phyloP scores from a whole-genome alignment of 495 filamentous ascomycete species.

The Talaromyces wortmannii region DNA sequence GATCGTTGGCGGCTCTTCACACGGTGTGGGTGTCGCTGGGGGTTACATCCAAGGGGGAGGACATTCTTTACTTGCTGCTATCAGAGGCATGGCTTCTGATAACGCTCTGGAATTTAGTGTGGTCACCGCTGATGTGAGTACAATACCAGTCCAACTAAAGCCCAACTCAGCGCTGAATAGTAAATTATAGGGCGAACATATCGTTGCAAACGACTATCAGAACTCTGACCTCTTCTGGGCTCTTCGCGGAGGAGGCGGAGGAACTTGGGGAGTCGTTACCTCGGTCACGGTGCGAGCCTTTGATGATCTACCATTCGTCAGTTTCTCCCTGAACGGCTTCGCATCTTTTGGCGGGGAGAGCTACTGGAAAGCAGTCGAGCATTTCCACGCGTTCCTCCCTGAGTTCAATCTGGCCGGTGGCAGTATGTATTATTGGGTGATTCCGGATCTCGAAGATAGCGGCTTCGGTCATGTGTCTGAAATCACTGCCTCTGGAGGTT shows the following conservation, averaged over 20 bases:
- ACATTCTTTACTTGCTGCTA: conserved; percentile 35
- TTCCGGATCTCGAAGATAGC: too few relatives aligned
- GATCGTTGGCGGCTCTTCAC: conserved; percentile 8
- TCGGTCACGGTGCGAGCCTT: conserved; percentile 31
- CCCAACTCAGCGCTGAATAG: too few relatives aligned
- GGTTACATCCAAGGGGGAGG: conserved; percentile 55
- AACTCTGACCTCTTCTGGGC: conserved; percentile 47
- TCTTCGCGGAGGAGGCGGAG: conserved; percentile 48
- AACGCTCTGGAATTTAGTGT: conserved; percentile 28
- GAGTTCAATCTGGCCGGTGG: too few relatives aligned
- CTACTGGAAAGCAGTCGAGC: conserved; percentile 26
- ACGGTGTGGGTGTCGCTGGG: conserved; percentile 26
- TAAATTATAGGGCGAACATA: conserved; percentile 31
- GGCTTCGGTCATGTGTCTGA: too few relatives aligned
- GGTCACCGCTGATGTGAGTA: conserved; percentile 32
- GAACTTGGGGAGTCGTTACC: conserved; percentile 46
- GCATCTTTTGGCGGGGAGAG: neutral
- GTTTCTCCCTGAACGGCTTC: neutral
- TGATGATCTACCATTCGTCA: neutral
- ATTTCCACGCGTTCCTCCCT: conserved; percentile 16
- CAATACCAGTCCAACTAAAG: conserved; percentile 26
- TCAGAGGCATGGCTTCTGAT: conserved; percentile 29
- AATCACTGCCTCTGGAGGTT: too few relatives aligned
- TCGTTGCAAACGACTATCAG: conserved; percentile 27
- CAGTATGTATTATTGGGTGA: too few relatives aligned